Evolutionary conservation across 306 rosid species (phyloP), one percentile per base, ranked within the genome.

Genomic region (Chamaecrista fasciculata): DNA sequence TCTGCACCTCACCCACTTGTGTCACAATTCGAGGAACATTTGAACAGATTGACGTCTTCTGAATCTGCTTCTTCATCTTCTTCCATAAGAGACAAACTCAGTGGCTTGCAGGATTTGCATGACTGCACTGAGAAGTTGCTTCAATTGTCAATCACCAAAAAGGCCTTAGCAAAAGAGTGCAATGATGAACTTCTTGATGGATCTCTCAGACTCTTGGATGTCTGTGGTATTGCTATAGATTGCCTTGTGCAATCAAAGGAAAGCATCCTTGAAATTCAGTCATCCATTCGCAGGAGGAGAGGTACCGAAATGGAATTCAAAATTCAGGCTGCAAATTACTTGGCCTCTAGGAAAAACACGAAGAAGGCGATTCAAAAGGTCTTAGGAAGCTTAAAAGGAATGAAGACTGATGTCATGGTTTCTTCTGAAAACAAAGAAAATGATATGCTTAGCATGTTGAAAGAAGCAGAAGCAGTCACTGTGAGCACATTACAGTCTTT

Each of bases 11-110:
- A 79, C 69, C 77, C 81, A 0, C 7, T 74, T 63, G 50, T 50
- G n/a, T 72, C 77, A 71, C 81, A 82, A 64, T 67, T 80, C 40
- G 51, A 80, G 34, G 81, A 66, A 29, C 33, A 80, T 11, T 57
- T 66, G 40, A 66, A 71, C 26, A 76, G 69, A 55, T 26, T 76
- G 76, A 80, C 67, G 43, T 66, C 53, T 47, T 76, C 72, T 19
- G 84, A 80, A 80, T 67, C 69, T 40, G 23, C 70, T 16, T 28
- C 70, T 11, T 76, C 73, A 43, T 74, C 79, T 18, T n/a, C n/a
- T n/a, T 78, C 72, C 37, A 33, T 67, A 53, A 67, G 55, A 46
- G 65, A 29, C 6, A 80, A 53, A 36, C 60, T 76, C 3, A 28
- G 12, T 29, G 69, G 72, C 66, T 67, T 67, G 34, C 72, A 53